These are phyloP conservation scores for Dipodascopsis uninucleata DNA, from an alignment of 805 yeast species.

Conservation along the genomic window DNA sequence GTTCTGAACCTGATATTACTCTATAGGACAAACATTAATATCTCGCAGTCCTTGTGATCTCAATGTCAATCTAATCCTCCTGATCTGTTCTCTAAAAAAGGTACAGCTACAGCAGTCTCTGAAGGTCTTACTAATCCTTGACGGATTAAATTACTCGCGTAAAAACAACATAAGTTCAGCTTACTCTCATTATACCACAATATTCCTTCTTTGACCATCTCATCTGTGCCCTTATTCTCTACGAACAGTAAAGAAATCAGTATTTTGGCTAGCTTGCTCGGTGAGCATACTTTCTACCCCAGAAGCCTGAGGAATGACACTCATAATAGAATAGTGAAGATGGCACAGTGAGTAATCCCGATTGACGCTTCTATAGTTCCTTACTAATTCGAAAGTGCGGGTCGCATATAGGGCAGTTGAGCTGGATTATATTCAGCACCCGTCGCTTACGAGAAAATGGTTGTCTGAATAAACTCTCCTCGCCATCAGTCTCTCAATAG, in stretches of 20 bases:
- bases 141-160: neutral
- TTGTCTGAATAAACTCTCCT: conserved; percentile 17
- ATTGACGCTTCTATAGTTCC: conserved; percentile 27
- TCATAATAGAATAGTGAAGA: conserved; percentile 25
- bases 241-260: conserved; percentile 20
- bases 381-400: conserved; percentile 21
- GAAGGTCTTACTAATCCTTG: neutral
- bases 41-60: conserved; percentile 17
- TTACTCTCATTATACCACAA: conserved; percentile 19
- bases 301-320: conserved; percentile 16
- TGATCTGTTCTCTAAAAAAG: too few relatives aligned
- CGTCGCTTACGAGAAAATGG: conserved; percentile 19
- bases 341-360: conserved; percentile 23
- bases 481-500: conserved; percentile 21
- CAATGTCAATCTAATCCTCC: conserved; percentile 13
- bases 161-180: neutral
- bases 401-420: conserved; percentile 10
- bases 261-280: conserved; percentile 19
- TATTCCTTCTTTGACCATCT: conserved; percentile 26
- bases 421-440: neutral
- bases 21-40: conserved; percentile 26
- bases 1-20: conserved; percentile 27
- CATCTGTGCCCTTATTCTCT: conserved; percentile 16
- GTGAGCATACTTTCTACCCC: conserved; percentile 14
- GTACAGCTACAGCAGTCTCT: neutral